Evolutionary conservation across 257 asterid genomes (phyloP).

Genomic region (Dorcoceras hygrometricum): DNA sequence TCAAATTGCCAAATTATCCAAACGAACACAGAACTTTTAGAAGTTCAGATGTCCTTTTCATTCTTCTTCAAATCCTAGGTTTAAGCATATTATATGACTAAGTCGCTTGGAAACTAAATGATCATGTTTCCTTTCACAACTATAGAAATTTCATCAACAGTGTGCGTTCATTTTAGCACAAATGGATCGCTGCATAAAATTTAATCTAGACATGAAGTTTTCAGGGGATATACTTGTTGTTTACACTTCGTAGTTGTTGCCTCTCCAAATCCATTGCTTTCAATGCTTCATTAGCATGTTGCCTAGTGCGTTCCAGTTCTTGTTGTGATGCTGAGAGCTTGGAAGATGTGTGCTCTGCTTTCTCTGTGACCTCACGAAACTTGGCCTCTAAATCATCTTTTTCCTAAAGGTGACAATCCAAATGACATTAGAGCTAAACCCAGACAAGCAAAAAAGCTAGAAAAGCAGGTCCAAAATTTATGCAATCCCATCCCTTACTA

Average conservation of each 20-base stretch:
- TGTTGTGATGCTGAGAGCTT: slow-evolving; percentile 75
- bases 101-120: background rate
- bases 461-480: slow-evolving; percentile 1
- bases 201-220: slow-evolving; percentile 13
- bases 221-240: slow-evolving; percentile 67
- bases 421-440: slow-evolving; percentile 34
- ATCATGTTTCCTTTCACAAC: slow-evolving; percentile 11
- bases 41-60: slow-evolving; percentile 7
- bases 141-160: too few relatives aligned
- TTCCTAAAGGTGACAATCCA: slow-evolving; percentile 53
- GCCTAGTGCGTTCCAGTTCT: slow-evolving; percentile 88
- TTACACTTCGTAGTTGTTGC: slow-evolving; percentile 85
- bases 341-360: slow-evolving; percentile 72
- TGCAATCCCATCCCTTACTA: background rate
- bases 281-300: slow-evolving; percentile 88
- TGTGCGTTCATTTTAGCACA: slow-evolving; percentile 16
- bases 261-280: slow-evolving; percentile 90
- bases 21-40: slow-evolving; percentile 21
- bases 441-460: slow-evolving; percentile 6
- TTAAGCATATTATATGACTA: slow-evolving; percentile 13
- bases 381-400: slow-evolving; percentile 90
- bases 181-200: slow-evolving; percentile 20
- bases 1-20: slow-evolving; percentile 24
- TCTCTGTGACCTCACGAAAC: slow-evolving; percentile 73
- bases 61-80: background rate